Evolutionary conservation across 352 stramenopile genomes (phyloP), one percentile per base, ranked within the genome.

Genomic region (Pythium sukuiense): DNA sequence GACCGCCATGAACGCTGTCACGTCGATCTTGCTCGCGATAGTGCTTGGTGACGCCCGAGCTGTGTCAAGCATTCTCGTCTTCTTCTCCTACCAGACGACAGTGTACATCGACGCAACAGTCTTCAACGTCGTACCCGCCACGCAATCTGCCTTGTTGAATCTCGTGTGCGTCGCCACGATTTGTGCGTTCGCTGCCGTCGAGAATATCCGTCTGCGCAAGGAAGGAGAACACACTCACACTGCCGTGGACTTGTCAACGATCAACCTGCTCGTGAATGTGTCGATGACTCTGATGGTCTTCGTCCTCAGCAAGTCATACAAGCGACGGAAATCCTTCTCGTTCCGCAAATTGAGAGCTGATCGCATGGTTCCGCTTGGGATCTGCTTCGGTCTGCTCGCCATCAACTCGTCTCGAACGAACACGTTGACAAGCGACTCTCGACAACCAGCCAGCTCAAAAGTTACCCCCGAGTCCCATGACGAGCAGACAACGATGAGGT

Each of bases 261-360:
- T 69, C 49, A 70, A 70, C 24, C 52, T 65, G 27, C 37, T 70
- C 37, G 49, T 46, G 49, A 70, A 70, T 33, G 50, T 70, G n/a
- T 70, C 64, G 18, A 49, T 61, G n/a, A 70, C 64, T 14, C 64
- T 70, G 12, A 58, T 43, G 0, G 61, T 65, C 30, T 70, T 70
- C 30, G 55, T 65, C 48, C 46, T 61, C 37, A 70, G 61, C 57
- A 70, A 70, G 35, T 55, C 57, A 13, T 70, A 62, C 64, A 70
- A 70, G 50, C 56, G 64, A 6, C 55, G 64, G 1, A 57, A 57
- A 37, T 57, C 26, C 30, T 57, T 57, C 26, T 57, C 50, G 8
- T 6, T 20, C 6, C 0, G 11, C 8, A 57, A 41, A n/a, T 26
- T 57, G 24, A 39, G 13, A 12, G 6, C 26, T 32, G 50, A 57